phyloP scores from a whole-genome alignment of 768 basidiomycete species.

The Porpolomopsis calyptriformis region DNA sequence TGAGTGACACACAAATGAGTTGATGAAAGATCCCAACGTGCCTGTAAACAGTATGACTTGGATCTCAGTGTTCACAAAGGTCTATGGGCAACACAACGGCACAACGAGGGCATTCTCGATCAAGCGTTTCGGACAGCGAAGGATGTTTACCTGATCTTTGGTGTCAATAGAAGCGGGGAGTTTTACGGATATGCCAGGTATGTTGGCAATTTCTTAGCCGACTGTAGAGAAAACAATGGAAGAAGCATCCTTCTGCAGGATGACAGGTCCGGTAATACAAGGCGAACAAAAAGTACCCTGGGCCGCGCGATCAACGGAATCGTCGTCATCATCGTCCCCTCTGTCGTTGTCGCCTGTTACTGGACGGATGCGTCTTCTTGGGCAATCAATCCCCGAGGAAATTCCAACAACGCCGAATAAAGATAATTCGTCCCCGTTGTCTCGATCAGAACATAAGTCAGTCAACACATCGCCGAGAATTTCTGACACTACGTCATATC shows the following conservation, averaged over 20 bases:
- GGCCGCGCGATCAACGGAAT: constrained; percentile 35
- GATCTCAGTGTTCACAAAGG: constrained; percentile 71
- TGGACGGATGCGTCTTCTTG: no score
- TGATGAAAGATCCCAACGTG: not conserved
- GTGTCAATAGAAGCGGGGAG: constrained; percentile 89
- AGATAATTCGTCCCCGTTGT: no score
- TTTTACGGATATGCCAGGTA: constrained; percentile 90
- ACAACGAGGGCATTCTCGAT: constrained; percentile 85
- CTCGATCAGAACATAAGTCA: no score
- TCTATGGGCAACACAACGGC: constrained; percentile 86
- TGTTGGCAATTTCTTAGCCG: constrained; percentile 10
- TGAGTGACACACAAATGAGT: constrained; percentile 20
- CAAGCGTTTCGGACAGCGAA: constrained; percentile 86
- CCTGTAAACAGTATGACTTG: constrained; percentile 48
- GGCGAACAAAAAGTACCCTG: constrained; percentile 45
- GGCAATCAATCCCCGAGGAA: no score
- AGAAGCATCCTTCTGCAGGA: constrained; percentile 32
- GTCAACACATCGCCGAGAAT: no score
- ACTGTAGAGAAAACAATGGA: not conserved
- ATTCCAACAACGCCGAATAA: no score
- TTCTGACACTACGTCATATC: no score
- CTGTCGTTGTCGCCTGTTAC: no score
- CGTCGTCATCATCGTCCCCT: constrained; percentile 22
- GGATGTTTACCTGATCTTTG: constrained; percentile 83
- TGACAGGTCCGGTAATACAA: constrained; percentile 53